Conservation (phyloP, 352 stramenopile genomes). For the Pelagophyceae sp. region DNA sequence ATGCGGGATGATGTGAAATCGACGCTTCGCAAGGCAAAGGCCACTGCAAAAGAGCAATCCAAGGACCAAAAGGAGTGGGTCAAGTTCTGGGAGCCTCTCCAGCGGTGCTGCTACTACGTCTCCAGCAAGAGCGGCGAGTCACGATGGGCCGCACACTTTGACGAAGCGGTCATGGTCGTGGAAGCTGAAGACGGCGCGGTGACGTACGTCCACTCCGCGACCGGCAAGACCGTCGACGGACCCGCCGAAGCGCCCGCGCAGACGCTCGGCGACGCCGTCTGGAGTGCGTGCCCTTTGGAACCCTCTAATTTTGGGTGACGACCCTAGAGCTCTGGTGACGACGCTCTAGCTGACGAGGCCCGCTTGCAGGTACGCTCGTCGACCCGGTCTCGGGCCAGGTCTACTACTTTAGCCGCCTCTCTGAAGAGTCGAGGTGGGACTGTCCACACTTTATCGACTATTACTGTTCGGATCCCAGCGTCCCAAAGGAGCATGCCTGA, state of each 20-base stretch:
- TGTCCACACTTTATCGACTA: not conserved
- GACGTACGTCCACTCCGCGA: not conserved
- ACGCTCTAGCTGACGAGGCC: too few relatives aligned
- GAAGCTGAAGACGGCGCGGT: not conserved
- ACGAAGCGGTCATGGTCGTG: constrained; percentile 10
- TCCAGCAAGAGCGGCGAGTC: not conserved
- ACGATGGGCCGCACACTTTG: constrained; percentile 6
- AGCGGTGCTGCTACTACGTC: constrained; percentile 6
- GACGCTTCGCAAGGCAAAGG: not conserved
- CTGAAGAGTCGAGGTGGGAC: not conserved
- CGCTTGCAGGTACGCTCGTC: not conserved
- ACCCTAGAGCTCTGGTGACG: too few relatives aligned
- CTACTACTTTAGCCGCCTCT: constrained; percentile 5
- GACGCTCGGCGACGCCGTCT: not conserved
- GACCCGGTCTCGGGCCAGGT: constrained; percentile 9
- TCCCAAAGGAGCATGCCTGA: too few relatives aligned
- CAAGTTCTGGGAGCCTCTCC: constrained; percentile 8
- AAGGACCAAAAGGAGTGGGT: not conserved
- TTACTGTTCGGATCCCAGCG: too few relatives aligned
- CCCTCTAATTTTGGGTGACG: too few relatives aligned
- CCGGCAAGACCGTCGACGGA: not conserved
- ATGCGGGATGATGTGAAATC: not conserved
- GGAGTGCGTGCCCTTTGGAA: not conserved
- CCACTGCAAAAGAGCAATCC: not conserved
- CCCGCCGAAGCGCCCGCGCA: not conserved